Evolutionary conservation across 1,284 basidiomycete genomes (phyloP), one percentile per base, ranked within the genome.

Genomic region (Cryptococcus sp.): DNA sequence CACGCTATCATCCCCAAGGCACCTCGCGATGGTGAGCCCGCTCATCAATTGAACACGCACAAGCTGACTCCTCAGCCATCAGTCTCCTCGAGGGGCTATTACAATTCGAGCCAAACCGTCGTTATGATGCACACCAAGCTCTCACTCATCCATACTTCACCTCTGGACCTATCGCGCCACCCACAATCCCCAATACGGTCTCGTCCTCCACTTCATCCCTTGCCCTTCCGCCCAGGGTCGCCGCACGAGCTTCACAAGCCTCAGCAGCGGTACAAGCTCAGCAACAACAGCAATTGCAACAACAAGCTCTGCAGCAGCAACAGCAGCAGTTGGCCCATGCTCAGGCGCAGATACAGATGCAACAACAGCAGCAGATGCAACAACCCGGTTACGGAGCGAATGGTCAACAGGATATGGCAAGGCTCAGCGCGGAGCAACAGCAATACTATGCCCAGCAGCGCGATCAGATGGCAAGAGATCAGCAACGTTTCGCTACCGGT

Each of bases 121-220:
- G 96, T 51, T 85, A 96, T 57, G 89, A 90, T 10, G 94, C 94
- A 23, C 85, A 88, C 25, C 90, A 96, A 48, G 93, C 96, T 0
- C 83, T 98, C 48, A 82, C 81, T 16, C 96, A 99, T 69, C 89
- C 90, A 0, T 98, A 98, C 78, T 98, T 98, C 73, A 88, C 86
- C 44, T 43, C 63, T 32, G 63, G 55, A 11, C 70, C 70, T 2
- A 70, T 71, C 46, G 62, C 67, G 13, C 65, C 69, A 3, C 69
- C 70, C 5, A 63, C 67, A 2, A 56, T 70, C 21, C 66, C 69
- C n/a, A 53, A 61, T 3, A 52, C 59, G 4, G 61, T 63, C 11
- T 56, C 54, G 11, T 54, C 54, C 4, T 60, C 66, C 5, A 65
- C 64, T 0, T 61, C 67, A 4, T 66, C 65, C 4, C 62, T 69